Base-by-base conservation (phyloP, 2,329 filamentous ascomycete genomes). In the Ophiostoma australiae region DNA sequence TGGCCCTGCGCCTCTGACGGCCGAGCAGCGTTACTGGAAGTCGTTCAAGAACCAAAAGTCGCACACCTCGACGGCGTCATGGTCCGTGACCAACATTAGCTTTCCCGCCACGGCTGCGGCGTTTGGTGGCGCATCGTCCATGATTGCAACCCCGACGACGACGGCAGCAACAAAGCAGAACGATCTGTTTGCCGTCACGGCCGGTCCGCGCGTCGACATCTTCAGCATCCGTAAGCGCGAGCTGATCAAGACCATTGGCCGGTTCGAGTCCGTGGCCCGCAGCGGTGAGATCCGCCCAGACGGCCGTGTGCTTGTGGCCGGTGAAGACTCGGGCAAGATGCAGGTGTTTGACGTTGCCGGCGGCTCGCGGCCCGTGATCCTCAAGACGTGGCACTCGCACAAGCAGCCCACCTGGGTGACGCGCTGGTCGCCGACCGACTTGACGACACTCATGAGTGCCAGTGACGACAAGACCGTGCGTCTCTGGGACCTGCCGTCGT, bases 11-110 rank as follows among this genome's bases (percentile, higher is more conserved):
- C 90, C 92, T 70, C 82, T 94, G 67, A 97, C 94, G 6, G 90
- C 94, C 41, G 95, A 99, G 83, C 94, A 98, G 82, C 87, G 90
- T 75, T 98, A 98, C 85, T 99, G 96, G 96, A 91, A 91, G 78
- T 90, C 91, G 15, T 99, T 99, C 84, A 93, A 92, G 82, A 95
- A 94, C 76, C 92, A 94, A 75, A 88, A 97, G 72, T 89, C 94
- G 73, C 89, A 98, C 73, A 92, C 95, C 66, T 97, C 94, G 74
- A 93, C 94, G 74, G 93, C 95, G 74, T 92, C 92, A 78, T 93
- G 91, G 79, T 91, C 93, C 66, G 88, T 99, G 77, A 97, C 93
- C 44, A 90, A 96, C 80, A 97, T 99, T 79, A 94, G 92, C 68
- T 90, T 90, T 79, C 91, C 86, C 73, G 78, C 81, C 27, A 79